Evolutionary conservation across 148 eudicot genomes (phyloP).

Genomic region (Chenopodium formosanum): DNA sequence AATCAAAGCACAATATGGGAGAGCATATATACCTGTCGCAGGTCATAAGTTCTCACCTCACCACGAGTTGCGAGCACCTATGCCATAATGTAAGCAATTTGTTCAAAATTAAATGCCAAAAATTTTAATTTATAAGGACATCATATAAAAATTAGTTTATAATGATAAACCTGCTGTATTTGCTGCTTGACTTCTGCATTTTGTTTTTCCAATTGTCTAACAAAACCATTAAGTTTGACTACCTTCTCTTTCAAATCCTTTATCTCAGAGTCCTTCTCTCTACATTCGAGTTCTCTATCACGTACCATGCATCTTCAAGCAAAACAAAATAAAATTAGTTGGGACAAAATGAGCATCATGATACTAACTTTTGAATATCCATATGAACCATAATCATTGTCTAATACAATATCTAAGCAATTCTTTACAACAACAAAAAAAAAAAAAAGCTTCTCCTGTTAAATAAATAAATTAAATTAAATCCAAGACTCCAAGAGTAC

Average conservation of each 20-base stretch:
- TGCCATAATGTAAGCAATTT: slow-evolving; percentile 2
- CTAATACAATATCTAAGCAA: not conserved
- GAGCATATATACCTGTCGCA: slow-evolving; percentile 64
- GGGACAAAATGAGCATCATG: not conserved
- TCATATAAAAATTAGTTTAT: not conserved
- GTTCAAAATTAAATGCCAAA: not conserved
- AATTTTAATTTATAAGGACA: not conserved
- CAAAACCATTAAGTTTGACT: slow-evolving; percentile 44
- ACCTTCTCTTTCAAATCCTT: slow-evolving; percentile 82
- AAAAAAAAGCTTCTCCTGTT: not conserved
- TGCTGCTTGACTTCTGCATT: slow-evolving; percentile 63
- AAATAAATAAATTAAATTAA: not conserved
- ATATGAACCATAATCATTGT: not conserved
- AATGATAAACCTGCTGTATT: slow-evolving; percentile 52
- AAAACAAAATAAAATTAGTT: slow-evolving; percentile 16
- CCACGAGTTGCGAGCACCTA: slow-evolving; percentile 15
- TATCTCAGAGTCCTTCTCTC: slow-evolving; percentile 83
- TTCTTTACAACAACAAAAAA: too few relatives aligned
- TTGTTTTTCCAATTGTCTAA: slow-evolving; percentile 71
- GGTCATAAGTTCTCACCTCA: slow-evolving; percentile 49
- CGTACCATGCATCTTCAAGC: slow-evolving; percentile 63
- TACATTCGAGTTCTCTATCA: slow-evolving; percentile 72
- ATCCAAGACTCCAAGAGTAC: not conserved
- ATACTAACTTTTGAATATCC: not conserved
- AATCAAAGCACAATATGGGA: not conserved